These are phyloP conservation scores for Austroboletus niveus DNA, from an alignment of 1,284 basidiomycete genomes.

Conservation along the genomic window DNA sequence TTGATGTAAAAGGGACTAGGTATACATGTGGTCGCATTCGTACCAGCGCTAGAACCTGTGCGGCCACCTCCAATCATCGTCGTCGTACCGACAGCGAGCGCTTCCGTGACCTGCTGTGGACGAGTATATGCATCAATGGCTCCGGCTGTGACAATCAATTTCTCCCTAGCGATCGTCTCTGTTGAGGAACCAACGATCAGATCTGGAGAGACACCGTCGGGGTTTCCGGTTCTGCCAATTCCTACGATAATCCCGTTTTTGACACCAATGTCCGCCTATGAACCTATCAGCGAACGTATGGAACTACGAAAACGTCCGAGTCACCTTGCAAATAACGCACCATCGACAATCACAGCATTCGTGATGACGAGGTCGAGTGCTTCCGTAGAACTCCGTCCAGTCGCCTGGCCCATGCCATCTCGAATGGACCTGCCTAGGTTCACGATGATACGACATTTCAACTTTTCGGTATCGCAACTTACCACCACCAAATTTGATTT, in stretches of 20 bases:
- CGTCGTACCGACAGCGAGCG: constrained; percentile 73
- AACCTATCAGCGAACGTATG: constrained; percentile 1
- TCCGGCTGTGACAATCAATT: constrained; percentile 91
- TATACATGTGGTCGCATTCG: constrained; percentile 92
- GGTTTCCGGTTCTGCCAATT: constrained; percentile 97
- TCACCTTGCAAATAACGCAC: constrained; percentile 91
- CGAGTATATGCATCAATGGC: constrained; percentile 91
- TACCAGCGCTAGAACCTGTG: constrained; percentile 89
- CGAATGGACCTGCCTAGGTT: constrained; percentile 81
- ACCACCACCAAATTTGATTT: constrained; percentile 98
- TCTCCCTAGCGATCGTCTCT: constrained; percentile 94
- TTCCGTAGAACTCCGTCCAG: constrained; percentile 64
- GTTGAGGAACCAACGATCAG: constrained; percentile 87
- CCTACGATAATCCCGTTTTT: constrained; percentile 82
- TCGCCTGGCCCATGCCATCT: constrained; percentile 97
- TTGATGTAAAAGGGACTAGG: constrained; percentile 84
- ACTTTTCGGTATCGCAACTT: constrained; percentile 11
- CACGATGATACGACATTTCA: neutral
- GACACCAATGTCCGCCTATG: constrained; percentile 94
- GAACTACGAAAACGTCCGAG: neutral
- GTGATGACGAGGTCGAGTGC: constrained; percentile 92
- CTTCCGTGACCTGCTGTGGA: constrained; percentile 82
- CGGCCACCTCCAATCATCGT: constrained; percentile 86
- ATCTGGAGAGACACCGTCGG: constrained; percentile 75
- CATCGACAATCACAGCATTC: constrained; percentile 92